Base-by-base conservation (phyloP, 2,329 filamentous ascomycete species). In the Epichloe uncinata region DNA sequence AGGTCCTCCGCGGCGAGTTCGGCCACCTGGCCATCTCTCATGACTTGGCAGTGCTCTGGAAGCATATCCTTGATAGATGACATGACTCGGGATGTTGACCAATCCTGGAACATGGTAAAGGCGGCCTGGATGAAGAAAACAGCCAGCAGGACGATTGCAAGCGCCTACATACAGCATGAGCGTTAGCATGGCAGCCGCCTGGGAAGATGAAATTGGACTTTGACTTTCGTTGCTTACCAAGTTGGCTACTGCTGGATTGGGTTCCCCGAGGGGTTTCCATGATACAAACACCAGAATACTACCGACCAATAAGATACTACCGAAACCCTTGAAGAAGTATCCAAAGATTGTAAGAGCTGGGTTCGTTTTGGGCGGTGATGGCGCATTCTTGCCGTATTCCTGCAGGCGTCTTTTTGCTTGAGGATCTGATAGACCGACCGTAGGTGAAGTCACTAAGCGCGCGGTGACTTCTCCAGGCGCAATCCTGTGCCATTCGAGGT, bases 291-390 rank as follows among this genome's bases (percentile, higher is more conserved):
- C 85, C 3, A 90, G 73, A 36, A 89, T 75, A 18, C 77, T 72
- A 16, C 83, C 85, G 2, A 81, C 60, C 6, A 89, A 73, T 3
- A 90, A 72, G 47, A 91, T 78, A 1, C 78, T 73, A 2, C 85
- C 85, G 56, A 90, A 91, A 1, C 85, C 85, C 55, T 82, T 82
- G 67, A 88, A 88, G 57, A 89, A 81, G 65, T 90, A 90, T 16
- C 77, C 77, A 35, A 82, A 66, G 5, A 81, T 73, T 53, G 78
- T 78, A 42, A 70, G 69, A 42, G 80, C 62, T 54, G 74, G 73
- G 52, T 74, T 76, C 4, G 80, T 83, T 13, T 81, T 78, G 2
- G 84, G 79, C 3, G 79, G 74, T 4, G 82, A 80, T 4, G 81
- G 81, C 7, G 75, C 73, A 59, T 90, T 90, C 52, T 67, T 76